A percentile compares a stretch with the other conserved stretches of the same genome.
phyloP scores from a whole-genome alignment of 2,329 filamentous ascomycete species.

The Diatrype stigma region DNA sequence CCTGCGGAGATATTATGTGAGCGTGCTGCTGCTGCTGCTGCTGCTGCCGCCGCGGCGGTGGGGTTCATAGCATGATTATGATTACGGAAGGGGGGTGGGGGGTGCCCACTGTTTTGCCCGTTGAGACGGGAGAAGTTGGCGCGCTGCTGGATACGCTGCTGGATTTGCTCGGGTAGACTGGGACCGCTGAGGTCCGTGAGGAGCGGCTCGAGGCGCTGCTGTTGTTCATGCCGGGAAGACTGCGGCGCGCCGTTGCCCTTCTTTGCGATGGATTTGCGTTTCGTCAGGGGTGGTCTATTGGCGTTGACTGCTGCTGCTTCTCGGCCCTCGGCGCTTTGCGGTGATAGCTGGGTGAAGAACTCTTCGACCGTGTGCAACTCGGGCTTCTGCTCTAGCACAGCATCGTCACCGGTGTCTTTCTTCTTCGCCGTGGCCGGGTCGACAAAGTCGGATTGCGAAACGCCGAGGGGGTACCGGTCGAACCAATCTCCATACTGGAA shows the following conservation, averaged over 20 bases:
- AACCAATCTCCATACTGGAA: constrained; percentile 99
- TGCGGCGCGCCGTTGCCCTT: constrained; percentile 27
- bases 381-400: constrained; percentile 80
- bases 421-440: constrained; percentile 65
- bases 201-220: constrained; percentile 33
- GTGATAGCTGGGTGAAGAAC: constrained; percentile 78
- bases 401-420: constrained; percentile 79
- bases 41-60: too few relatives aligned
- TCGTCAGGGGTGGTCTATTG: constrained; percentile 21
- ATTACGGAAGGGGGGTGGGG: constrained; percentile 34
- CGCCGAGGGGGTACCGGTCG: constrained; percentile 86
- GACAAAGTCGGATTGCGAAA: constrained; percentile 78
- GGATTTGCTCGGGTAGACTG: constrained; percentile 29
- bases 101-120: constrained; percentile 36
- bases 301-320: constrained; percentile 37
- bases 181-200: constrained; percentile 31
- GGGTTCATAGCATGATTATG: background rate
- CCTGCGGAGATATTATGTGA: constrained; percentile 32
- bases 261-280: constrained; percentile 35
- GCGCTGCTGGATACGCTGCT: constrained; percentile 31
- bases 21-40: constrained; percentile 33
- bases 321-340: constrained; percentile 44
- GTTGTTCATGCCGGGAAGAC: constrained; percentile 30
- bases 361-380: constrained; percentile 93
- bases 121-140: constrained; percentile 38